These are phyloP conservation scores for Mycena metata DNA, from an alignment of 768 basidiomycete species.

Conservation along the genomic window DNA sequence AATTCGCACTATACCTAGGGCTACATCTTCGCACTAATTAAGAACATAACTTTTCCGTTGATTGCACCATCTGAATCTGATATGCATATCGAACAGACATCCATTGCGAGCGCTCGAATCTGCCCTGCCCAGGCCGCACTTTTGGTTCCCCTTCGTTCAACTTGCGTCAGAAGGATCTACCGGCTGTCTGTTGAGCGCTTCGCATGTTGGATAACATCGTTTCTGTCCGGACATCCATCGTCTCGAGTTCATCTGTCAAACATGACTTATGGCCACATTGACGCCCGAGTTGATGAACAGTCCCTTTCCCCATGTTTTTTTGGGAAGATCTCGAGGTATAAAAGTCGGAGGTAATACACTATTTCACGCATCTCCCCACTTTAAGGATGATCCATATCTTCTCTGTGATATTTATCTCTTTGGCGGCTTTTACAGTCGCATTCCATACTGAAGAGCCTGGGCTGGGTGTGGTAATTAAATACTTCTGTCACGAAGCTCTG, in stretches of 20 bases:
- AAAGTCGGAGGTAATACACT: not conserved
- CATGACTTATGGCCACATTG: not conserved
- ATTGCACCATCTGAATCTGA: too few species aligned
- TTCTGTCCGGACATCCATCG: not conserved
- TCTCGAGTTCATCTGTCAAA: not conserved
- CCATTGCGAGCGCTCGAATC: not conserved
- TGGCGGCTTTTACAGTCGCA: not conserved
- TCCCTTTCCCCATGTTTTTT: too few species aligned
- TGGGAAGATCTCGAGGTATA: too few species aligned
- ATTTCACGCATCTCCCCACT: not conserved
- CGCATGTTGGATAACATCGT: not conserved
- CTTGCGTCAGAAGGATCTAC: constrained; percentile 1
- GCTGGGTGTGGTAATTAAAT: not conserved
- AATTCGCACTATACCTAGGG: too few species aligned
- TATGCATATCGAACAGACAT: too few species aligned
- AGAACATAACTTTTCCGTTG: too few species aligned
- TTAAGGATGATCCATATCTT: constrained; percentile 1
- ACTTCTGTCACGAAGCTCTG: not conserved
- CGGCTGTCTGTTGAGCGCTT: not conserved
- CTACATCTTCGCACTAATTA: too few species aligned
- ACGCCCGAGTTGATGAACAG: not conserved
- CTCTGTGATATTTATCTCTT: constrained; percentile 1
- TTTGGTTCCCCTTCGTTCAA: not conserved
- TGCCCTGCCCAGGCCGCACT: not conserved
- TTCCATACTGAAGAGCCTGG: not conserved